Evolutionary conservation across 306 rosid genomes (phyloP), one percentile per base, ranked within the genome.

Genomic region (Cucurbita pepo): DNA sequence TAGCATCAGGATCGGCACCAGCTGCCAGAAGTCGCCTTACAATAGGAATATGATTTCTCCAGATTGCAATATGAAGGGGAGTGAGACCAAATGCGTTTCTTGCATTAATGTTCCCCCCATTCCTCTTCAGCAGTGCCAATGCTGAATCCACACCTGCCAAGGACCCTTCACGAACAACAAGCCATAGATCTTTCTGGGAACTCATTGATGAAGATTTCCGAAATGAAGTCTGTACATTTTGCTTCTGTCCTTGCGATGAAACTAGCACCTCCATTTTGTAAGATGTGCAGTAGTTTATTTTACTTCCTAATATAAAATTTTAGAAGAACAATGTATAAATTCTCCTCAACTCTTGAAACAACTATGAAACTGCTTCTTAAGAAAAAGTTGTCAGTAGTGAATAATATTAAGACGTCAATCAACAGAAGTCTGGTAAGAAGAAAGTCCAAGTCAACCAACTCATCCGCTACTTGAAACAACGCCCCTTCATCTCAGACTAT

Each of bases 11-110:
- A 52, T 94, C 97, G 34, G 98, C 94, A 73, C 97, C 98, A 77
- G 97, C 95, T 1, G 84, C 89, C 67, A 94, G 89, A 82, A 94
- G 98, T 87, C 92, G 86, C 64, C 80, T 82, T 54, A 88, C 88
- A 57, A 89, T 90, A 75, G 98, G 98, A 78, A 94, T 73, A 79
- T 94, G 96, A 70, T 90, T 94, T 81, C 97, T 87, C 97, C 98
- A 86, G 60, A 89, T 86, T 56, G 98, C 98, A 80, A 94, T 83
- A 75, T 94, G 98, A 79, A 94, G 96, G 76, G 92, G 92, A 67
- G 97, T 90, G 58, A 94, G 79, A 79, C 98, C 97, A 70, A 80
- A 85, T 50, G 71, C 48, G 75, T 91, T 89, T 82, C 98, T 89
- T 21, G 79, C 59, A 84, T 94, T 90, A 72, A 94, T 78, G 81